These are phyloP conservation scores for Fusarium foetens DNA, from an alignment of 2,329 filamentous ascomycete species.

Conservation along the genomic window DNA sequence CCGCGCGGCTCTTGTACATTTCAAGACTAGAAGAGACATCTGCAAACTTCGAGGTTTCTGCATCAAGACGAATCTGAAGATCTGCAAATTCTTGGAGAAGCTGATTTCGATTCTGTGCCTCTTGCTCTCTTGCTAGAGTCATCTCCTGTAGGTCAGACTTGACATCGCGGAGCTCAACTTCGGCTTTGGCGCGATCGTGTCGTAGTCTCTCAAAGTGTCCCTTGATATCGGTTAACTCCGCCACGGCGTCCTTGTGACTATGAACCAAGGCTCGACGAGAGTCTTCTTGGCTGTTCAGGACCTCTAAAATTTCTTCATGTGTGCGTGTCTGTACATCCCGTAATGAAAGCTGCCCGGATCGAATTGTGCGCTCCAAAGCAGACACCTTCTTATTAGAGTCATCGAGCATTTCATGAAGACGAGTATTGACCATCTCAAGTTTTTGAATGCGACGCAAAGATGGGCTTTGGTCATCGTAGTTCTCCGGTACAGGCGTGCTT, in stretches of 20 bases:
- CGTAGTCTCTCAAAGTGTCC: constrained; percentile 87
- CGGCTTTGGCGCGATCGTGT: constrained; percentile 79
- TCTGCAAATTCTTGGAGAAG: constrained; percentile 93
- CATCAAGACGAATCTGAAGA: constrained; percentile 90
- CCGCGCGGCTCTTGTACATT: constrained; percentile 89
- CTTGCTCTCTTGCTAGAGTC: constrained; percentile 81
- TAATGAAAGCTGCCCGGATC: constrained; percentile 85
- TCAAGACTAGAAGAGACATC: constrained; percentile 87
- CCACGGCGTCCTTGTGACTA: constrained; percentile 84
- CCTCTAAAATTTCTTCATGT: constrained; percentile 91
- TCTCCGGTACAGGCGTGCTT: constrained; percentile 69
- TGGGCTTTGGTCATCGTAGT: constrained; percentile 80
- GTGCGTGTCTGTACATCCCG: constrained; percentile 93
- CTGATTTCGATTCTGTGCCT: constrained; percentile 86
- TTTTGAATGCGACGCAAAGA: constrained; percentile 86
- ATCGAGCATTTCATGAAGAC: constrained; percentile 93
- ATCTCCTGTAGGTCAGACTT: constrained; percentile 87
- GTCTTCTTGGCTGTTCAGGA: constrained; percentile 93
- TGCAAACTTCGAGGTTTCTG: constrained; percentile 83
- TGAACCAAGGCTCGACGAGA: constrained; percentile 83
- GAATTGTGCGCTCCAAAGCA: constrained; percentile 84
- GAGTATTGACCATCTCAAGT: constrained; percentile 89
- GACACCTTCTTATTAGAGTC: constrained; percentile 95
- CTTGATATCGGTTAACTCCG: constrained; percentile 88
- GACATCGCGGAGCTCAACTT: constrained; percentile 87